phyloP scores from a whole-genome alignment of 2,329 filamentous ascomycete species.

The Ophioceras dolichostomum region DNA sequence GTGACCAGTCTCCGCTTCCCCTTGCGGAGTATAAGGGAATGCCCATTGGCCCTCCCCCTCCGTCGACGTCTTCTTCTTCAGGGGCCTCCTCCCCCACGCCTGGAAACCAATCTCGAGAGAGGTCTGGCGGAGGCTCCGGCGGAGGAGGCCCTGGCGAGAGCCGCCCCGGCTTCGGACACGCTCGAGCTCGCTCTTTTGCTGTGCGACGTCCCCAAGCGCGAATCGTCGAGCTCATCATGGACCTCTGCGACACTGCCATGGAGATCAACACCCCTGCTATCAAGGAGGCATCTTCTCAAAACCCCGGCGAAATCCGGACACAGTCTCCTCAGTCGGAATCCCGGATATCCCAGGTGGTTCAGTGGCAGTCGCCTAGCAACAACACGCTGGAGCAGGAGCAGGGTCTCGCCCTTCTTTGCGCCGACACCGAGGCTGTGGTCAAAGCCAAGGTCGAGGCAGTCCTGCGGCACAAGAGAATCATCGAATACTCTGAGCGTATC shows the following conservation, averaged over 20 bases:
- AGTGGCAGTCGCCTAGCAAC: slow-evolving; percentile 91
- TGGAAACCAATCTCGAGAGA: slow-evolving; percentile 60
- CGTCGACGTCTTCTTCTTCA: slow-evolving; percentile 34
- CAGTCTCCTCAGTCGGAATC: slow-evolving; percentile 95
- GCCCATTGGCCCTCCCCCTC: slow-evolving; percentile 65
- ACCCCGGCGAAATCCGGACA: slow-evolving; percentile 69
- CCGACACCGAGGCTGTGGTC: slow-evolving; percentile 76
- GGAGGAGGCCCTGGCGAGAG: background rate
- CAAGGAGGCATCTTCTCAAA: slow-evolving; percentile 63
- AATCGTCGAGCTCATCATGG: slow-evolving; percentile 88
- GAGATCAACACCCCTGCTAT: slow-evolving; percentile 92
- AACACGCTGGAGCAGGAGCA: slow-evolving; percentile 90
- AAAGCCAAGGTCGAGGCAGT: slow-evolving; percentile 88
- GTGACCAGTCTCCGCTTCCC: slow-evolving; percentile 38
- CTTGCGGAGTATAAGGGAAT: slow-evolving; percentile 79
- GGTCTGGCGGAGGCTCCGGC: slow-evolving; percentile 24
- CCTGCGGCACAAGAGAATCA: slow-evolving; percentile 77
- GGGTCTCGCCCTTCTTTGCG: slow-evolving; percentile 74
- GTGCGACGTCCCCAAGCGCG: slow-evolving; percentile 79
- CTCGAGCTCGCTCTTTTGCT: slow-evolving; percentile 77
- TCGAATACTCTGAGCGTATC: slow-evolving; percentile 93
- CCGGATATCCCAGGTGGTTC: slow-evolving; percentile 82
- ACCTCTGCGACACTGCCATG: slow-evolving; percentile 88
- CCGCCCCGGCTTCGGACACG: slow-evolving; percentile 63
- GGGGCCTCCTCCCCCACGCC: slow-evolving; percentile 51